Conservation (phyloP, 1,139 yeast genomes). For the Suhomyces maxii region DNA sequence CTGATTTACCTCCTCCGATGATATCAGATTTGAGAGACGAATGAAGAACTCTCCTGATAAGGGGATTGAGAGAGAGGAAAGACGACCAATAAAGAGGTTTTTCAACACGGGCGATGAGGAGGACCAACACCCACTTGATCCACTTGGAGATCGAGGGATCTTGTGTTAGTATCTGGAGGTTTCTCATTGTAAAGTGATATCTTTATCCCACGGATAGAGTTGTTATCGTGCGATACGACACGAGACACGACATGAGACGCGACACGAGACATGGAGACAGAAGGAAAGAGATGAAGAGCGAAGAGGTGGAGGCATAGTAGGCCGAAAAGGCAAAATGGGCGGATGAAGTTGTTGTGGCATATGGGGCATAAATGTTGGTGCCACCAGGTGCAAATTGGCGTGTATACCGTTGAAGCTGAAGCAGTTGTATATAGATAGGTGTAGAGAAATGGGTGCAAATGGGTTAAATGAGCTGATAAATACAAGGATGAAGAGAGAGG, state of each 20-base stretch:
- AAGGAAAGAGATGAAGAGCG: too few species aligned
- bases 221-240: background rate
- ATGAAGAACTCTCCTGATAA: conserved; percentile 17
- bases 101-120: conserved; percentile 26
- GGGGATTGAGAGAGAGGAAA: conserved; percentile 36
- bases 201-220: background rate
- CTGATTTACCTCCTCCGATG: background rate
- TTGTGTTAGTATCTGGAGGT: conserved; percentile 10
- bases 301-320: too few species aligned
- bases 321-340: background rate
- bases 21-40: background rate
- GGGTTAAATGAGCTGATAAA: too few species aligned
- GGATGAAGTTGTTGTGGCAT: too few species aligned
- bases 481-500: too few species aligned
- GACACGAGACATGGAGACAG: background rate
- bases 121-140: conserved; percentile 32
- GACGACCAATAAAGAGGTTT: conserved; percentile 34
- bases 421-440: too few species aligned
- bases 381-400: too few species aligned
- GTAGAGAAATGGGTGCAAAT: too few species aligned
- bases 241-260: background rate
- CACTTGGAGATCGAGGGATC: conserved; percentile 23
- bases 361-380: too few species aligned
- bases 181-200: conserved; percentile 11
- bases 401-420: too few species aligned